Base-by-base conservation (phyloP, 805 yeast genomes). In the Kluyveromyces aestuarii region DNA sequence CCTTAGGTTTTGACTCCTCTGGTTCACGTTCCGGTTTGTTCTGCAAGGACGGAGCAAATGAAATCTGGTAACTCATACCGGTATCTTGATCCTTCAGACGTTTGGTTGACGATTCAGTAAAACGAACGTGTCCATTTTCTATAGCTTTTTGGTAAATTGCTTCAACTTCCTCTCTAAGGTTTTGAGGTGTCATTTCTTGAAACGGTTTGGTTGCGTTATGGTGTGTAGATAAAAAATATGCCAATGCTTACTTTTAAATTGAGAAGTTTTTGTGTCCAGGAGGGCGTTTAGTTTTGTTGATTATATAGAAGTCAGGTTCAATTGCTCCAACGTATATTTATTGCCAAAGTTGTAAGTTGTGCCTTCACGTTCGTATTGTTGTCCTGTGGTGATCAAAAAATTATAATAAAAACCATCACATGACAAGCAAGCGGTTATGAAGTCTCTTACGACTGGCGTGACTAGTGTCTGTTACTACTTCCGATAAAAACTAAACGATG, bases 61-160 rank as follows among this genome's bases (percentile, higher is more conserved):
- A 61, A 3, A 72, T 48, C 30, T 63, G 53, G 47, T 62, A 68
- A 47, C 61, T 65, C 56, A 63, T 58, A 10, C 62, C 62, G 11
- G 58, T 56, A 35, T 63, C 57, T 6, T 62, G 48, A 44, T 63
- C 69, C 50, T 60, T 64, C 6, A 64, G 27, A 45, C 54, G 64
- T 27, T 58, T 57, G 17, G 63, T 51, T 6, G 73, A 62, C 1
- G 81, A 71, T 13, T 79, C 80, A 30, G 79, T 73, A 63, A 77
- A 81, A 27, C 72, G 60, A 39, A 85, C 67, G 37, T 72, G 63
- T 0, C 77, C 77, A 35, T 62, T 57, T 9, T 63, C 61, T 2
- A 73, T 55, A 0, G 89, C 91, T 8, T 60, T 58, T 1, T 73
- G 67, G 60, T 77, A 83, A 41, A 69, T 74, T 3, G 58, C 53